phyloP scores from a whole-genome alignment of 345 rosid species.

The Erodium maritimum region DNA sequence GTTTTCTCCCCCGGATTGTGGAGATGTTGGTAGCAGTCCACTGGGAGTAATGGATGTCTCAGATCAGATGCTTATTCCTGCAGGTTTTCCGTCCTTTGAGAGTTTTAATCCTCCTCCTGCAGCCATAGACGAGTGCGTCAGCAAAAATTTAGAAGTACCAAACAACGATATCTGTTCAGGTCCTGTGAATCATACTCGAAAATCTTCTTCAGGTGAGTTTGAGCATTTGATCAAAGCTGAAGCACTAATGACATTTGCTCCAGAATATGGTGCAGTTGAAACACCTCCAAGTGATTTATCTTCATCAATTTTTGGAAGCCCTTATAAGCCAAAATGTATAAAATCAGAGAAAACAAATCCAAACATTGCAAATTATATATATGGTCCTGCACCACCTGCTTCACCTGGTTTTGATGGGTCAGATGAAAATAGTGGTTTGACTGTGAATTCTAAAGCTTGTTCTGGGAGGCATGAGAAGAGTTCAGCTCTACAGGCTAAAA shows the following conservation, averaged over 20 bases:
- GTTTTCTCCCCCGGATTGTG: conserved; percentile 69
- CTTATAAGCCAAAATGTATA: conserved; percentile 75
- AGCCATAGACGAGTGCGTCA: conserved; percentile 43
- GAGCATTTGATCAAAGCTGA: conserved; percentile 91
- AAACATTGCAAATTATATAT: conserved; percentile 49
- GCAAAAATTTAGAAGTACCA: conserved; percentile 59
- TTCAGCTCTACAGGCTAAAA: conserved; percentile 25
- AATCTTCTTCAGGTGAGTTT: conserved; percentile 52
- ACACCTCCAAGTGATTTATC: conserved; percentile 51
- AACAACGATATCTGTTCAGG: conserved; percentile 35
- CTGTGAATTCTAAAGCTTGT: conserved; percentile 32
- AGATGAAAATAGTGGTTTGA: conserved; percentile 43
- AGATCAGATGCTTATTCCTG: conserved; percentile 73
- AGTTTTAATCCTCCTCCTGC: conserved; percentile 57
- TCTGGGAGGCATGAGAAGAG: conserved; percentile 30
- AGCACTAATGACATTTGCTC: conserved; percentile 91
- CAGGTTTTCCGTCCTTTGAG: conserved; percentile 70
- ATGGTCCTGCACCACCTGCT: conserved; percentile 79
- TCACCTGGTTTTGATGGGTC: conserved; percentile 48
- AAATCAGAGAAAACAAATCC: conserved; percentile 61
- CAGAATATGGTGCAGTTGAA: conserved; percentile 95
- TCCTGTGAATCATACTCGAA: conserved; percentile 33
- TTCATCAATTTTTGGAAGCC: conserved; percentile 57
- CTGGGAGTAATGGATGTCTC: conserved; percentile 62
- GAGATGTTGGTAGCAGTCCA: conserved; percentile 77